Conservation (phyloP, 148 eudicot genomes). For the Rhododendron simsii region DNA sequence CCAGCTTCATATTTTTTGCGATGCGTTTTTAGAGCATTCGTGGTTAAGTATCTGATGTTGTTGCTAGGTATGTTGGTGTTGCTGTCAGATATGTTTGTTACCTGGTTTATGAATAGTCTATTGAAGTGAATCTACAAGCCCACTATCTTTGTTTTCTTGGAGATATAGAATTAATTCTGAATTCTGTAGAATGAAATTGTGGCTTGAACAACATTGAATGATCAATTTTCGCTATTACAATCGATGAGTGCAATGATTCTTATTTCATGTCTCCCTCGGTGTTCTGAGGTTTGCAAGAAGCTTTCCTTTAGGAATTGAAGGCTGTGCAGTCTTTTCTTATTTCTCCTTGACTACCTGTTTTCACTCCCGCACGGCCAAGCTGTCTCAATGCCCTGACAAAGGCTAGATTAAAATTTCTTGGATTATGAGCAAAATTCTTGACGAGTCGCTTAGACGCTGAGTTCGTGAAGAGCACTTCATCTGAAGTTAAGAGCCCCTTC, state of each 20-base stretch:
- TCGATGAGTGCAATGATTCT: background rate
- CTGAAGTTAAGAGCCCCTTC: slow-evolving; percentile 60
- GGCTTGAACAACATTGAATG: background rate
- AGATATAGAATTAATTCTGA: background rate
- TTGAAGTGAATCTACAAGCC: background rate
- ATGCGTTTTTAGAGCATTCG: background rate
- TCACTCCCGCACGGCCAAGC: slow-evolving; percentile 63
- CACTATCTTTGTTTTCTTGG: background rate
- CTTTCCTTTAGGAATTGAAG: slow-evolving; percentile 42
- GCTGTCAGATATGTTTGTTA: background rate
- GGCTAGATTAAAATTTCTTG: slow-evolving; percentile 33
- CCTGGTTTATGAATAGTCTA: background rate
- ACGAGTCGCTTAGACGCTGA: slow-evolving; percentile 33
- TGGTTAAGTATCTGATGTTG: background rate
- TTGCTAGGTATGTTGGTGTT: background rate
- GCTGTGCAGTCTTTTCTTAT: slow-evolving; percentile 58
- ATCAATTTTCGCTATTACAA: background rate
- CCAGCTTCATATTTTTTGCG: background rate
- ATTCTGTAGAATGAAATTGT: background rate
- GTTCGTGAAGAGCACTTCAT: slow-evolving; percentile 49
- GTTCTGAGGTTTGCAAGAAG: background rate
- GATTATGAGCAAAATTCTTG: slow-evolving; percentile 41
- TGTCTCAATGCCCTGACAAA: slow-evolving; percentile 51
- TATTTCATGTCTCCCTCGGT: background rate
- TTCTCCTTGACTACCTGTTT: slow-evolving; percentile 67